Conservation (phyloP, 768 basidiomycete genomes). For the Crepidotus variabilis region DNA sequence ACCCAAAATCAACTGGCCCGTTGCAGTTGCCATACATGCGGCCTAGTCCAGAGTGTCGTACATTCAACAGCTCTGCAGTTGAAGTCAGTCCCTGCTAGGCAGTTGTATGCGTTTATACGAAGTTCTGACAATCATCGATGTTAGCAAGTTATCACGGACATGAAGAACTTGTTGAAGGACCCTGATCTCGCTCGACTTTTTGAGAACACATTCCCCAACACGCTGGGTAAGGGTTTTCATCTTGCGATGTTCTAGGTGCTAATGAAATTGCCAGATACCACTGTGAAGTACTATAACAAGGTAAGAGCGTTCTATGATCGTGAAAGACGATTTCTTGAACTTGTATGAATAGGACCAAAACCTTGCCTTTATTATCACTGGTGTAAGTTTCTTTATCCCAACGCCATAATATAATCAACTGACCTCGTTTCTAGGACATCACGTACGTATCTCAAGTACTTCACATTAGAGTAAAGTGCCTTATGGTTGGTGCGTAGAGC, state of each 20-base stretch:
- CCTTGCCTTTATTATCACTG: slow-evolving; percentile 78
- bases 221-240: slow-evolving; percentile 48
- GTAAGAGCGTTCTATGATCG: slow-evolving; percentile 27
- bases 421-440: slow-evolving; percentile 49
- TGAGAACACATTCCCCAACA: slow-evolving; percentile 82
- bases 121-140: not conserved
- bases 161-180: slow-evolving; percentile 69
- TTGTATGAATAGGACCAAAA: slow-evolving; percentile 35
- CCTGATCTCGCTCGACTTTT: slow-evolving; percentile 76
- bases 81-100: slow-evolving; percentile 42
- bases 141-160: slow-evolving; percentile 71
- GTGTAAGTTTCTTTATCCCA: slow-evolving; percentile 36
- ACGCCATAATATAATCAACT: not conserved
- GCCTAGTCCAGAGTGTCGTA: slow-evolving; percentile 63
- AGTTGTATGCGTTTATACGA: not conserved
- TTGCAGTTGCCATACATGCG: slow-evolving; percentile 71
- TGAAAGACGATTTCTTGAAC: not conserved
- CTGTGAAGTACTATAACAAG: slow-evolving; percentile 69
- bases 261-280: slow-evolving; percentile 51
- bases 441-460: slow-evolving; percentile 42
- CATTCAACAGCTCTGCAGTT: slow-evolving; percentile 72
- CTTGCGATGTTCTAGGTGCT: not conserved
- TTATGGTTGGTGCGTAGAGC: slow-evolving; percentile 40
- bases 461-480: not conserved
- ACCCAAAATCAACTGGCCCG: slow-evolving; percentile 54